These are phyloP conservation scores for Phytophthora cryptogea DNA, from an alignment of 352 stramenopile genomes.

Conservation along the genomic window DNA sequence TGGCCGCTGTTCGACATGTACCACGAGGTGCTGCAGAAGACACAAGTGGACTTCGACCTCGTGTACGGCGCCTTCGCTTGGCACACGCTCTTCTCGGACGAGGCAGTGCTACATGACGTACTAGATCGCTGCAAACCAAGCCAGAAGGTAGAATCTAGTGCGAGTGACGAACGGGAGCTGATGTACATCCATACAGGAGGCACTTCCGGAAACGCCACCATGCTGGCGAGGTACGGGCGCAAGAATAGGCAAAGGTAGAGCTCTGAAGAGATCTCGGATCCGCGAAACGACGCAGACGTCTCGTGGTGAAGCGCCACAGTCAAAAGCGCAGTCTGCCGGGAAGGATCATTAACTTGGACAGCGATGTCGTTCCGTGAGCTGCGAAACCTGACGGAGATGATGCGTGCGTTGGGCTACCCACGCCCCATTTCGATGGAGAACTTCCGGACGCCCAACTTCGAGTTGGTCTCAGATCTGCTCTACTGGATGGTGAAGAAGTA, in stretches of 20 bases:
- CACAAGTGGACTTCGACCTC: slow-evolving; percentile 74
- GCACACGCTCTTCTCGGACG: slow-evolving; percentile 75
- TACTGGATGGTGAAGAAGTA: slow-evolving; percentile 98
- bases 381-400: slow-evolving; percentile 95
- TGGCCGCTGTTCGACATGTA: slow-evolving; percentile 60
- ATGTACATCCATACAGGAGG: slow-evolving; percentile 86
- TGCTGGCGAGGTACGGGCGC: slow-evolving; percentile 63
- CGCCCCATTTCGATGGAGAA: slow-evolving; percentile 92
- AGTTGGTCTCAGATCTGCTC: slow-evolving; percentile 94
- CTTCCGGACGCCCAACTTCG: slow-evolving; percentile 97
- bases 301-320: slow-evolving; percentile 3
- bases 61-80: slow-evolving; percentile 78
- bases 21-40: slow-evolving; percentile 61
- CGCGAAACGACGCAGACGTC: slow-evolving; percentile 31
- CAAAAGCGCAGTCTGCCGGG: neutral
- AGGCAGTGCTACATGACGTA: slow-evolving; percentile 39
- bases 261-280: slow-evolving; percentile 8
- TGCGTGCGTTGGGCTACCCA: slow-evolving; percentile 94
- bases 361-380: slow-evolving; percentile 88
- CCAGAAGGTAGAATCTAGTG: neutral
- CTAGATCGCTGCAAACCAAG: slow-evolving; percentile 11
- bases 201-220: slow-evolving; percentile 71
- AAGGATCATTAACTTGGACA: neutral
- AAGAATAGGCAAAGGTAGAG: slow-evolving; percentile 25
- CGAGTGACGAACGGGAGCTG: slow-evolving; percentile 40